phyloP scores from a whole-genome alignment of 306 rosid species.

The Glycyrrhiza uralensis region DNA sequence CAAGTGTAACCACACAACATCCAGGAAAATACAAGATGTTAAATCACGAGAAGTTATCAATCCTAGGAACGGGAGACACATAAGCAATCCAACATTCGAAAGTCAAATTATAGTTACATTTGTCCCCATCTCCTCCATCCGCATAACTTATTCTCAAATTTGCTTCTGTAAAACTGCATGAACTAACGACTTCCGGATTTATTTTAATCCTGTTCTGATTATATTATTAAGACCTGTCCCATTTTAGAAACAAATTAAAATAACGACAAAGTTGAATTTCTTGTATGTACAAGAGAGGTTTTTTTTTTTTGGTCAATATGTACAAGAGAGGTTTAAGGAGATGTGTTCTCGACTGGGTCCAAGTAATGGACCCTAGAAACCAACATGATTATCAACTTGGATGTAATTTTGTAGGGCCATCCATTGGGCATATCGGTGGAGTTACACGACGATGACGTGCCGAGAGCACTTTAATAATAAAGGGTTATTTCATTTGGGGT shows the following conservation, averaged over 20 bases:
- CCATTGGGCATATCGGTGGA: background rate
- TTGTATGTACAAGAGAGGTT: background rate
- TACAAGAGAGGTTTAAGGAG: constrained; percentile 2
- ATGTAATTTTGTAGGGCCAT: constrained; percentile 22
- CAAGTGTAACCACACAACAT: background rate
- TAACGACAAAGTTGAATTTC: background rate
- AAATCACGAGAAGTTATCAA: background rate
- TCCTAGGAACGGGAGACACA: background rate
- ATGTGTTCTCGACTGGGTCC: background rate
- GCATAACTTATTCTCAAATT: background rate
- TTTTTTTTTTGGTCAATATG: too few relatives aligned
- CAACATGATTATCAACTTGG: background rate
- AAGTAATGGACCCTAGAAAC: constrained; percentile 6
- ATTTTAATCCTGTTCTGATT: background rate
- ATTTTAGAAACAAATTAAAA: background rate
- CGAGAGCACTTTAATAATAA: background rate
- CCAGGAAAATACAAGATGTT: background rate
- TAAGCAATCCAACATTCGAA: background rate
- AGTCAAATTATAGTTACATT: background rate
- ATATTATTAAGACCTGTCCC: background rate
- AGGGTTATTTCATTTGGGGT: constrained; percentile 31
- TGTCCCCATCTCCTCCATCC: background rate
- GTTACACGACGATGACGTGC: background rate
- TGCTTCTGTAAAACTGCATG: background rate
- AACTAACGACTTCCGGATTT: background rate